A percentile compares a stretch with the other conserved stretches of the same genome.
phyloP scores from a whole-genome alignment of 208 protist species.

The Angomonas deanei region DNA sequence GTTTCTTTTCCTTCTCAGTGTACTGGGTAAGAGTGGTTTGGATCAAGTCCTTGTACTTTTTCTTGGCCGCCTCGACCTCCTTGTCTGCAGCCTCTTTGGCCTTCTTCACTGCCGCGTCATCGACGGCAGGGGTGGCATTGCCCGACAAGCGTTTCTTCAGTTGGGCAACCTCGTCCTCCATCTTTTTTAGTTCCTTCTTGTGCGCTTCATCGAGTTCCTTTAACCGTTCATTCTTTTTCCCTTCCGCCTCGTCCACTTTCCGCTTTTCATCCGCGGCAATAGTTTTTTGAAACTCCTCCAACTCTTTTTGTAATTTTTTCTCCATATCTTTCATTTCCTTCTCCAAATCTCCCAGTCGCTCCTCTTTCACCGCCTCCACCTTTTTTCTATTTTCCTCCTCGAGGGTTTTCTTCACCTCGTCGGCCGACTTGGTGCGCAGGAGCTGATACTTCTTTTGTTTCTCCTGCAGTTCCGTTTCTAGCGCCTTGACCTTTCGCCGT shows the following conservation, averaged over 20 bases:
- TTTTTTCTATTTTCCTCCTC: conserved; percentile 14
- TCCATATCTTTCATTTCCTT: conserved; percentile 18
- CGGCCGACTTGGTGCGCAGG: no score
- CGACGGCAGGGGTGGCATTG: not conserved
- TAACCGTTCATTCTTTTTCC: conserved; percentile 5
- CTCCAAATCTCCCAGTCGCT: conserved; percentile 14
- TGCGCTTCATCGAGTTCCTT: conserved; percentile 3
- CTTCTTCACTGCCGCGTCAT: not conserved
- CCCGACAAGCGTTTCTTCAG: not conserved
- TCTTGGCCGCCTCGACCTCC: conserved; percentile 1
- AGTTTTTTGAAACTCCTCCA: conserved; percentile 29
- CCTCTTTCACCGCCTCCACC: not conserved
- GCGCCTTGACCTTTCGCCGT: conserved; percentile 16
- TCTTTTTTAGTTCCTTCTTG: not conserved
- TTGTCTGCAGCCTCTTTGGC: not conserved
- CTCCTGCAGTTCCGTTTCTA: no score
- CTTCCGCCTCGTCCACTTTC: not conserved
- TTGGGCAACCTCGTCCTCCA: conserved; percentile 8
- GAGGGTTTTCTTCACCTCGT: no score
- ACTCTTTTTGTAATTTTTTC: conserved; percentile 13
- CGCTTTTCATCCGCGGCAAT: not conserved
- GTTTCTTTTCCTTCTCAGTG: conserved; percentile 15
- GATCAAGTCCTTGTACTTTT: conserved; percentile 13
- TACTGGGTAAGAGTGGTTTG: conserved; percentile 11
- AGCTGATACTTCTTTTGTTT: no score